Evolutionary conservation across 768 basidiomycete genomes (phyloP).

Genomic region (Tephrocybe sp.): DNA sequence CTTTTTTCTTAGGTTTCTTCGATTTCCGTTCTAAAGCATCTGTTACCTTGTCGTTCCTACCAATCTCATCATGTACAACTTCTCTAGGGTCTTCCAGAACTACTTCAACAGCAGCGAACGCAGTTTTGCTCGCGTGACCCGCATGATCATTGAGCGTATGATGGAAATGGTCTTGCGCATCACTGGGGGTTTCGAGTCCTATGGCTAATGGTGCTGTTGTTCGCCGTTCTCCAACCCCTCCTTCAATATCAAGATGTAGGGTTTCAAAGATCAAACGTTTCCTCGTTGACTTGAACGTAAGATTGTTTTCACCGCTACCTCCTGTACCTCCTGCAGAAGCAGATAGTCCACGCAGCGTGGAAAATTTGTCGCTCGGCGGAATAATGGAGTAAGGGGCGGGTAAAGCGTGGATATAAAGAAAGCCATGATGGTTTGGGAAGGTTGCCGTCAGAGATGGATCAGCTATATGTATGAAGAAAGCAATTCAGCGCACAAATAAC

Average conservation of each 20-base stretch:
- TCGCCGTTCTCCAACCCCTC: slow-evolving; percentile 77
- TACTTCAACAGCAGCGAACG: slow-evolving; percentile 41
- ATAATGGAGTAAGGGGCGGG: slow-evolving; percentile 75
- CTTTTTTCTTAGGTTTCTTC: slow-evolving; percentile 63
- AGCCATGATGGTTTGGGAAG: slow-evolving; percentile 87
- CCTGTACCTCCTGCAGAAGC: slow-evolving; percentile 48
- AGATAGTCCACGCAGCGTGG: slow-evolving; percentile 78
- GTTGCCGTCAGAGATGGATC: slow-evolving; percentile 72
- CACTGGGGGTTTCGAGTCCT: slow-evolving; percentile 14
- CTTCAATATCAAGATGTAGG: slow-evolving; percentile 82
- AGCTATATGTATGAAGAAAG: slow-evolving; percentile 38
- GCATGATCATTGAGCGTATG: slow-evolving; percentile 2
- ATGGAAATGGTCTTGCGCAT: slow-evolving; percentile 12
- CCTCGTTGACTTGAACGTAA: slow-evolving; percentile 91
- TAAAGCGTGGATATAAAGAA: slow-evolving; percentile 74
- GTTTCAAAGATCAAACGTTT: slow-evolving; percentile 90
- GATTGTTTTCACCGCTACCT: slow-evolving; percentile 91
- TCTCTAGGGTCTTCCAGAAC: slow-evolving; percentile 37
- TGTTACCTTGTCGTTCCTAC: slow-evolving; percentile 10
- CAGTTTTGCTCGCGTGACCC: slow-evolving; percentile 17
- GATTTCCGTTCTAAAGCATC: slow-evolving; percentile 22
- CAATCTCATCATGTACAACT: slow-evolving; percentile 1
- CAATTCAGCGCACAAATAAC: background rate
- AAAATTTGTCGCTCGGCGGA: slow-evolving; percentile 80
- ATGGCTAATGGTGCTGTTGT: slow-evolving; percentile 46